Conservation (phyloP, 148 eudicot species). For the Linanthus parryae region DNA sequence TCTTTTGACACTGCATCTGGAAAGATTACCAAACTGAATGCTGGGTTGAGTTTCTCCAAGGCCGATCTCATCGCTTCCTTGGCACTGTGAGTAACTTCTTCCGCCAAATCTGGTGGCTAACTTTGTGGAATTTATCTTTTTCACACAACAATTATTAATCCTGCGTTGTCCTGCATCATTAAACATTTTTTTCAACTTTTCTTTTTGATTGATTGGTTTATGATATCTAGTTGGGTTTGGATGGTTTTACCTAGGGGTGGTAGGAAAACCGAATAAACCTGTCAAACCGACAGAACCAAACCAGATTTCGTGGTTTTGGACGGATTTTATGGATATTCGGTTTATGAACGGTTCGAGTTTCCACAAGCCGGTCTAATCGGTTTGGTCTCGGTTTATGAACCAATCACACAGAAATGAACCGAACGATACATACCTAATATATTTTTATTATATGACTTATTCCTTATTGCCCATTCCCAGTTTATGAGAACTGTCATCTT, state of each 20-base stretch:
- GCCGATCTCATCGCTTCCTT: conserved; percentile 78
- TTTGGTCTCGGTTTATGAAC: too few species aligned
- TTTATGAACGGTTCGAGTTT: too few species aligned
- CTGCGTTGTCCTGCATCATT: not conserved
- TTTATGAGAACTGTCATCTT: too few species aligned
- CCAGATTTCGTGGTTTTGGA: too few species aligned
- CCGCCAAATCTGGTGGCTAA: not conserved
- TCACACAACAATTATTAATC: not conserved
- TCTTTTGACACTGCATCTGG: conserved; percentile 84
- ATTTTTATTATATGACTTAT: too few species aligned
- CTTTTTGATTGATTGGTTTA: conserved; percentile 1
- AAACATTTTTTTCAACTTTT: not conserved
- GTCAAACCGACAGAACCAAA: too few species aligned
- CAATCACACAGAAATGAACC: too few species aligned
- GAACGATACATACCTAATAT: too few species aligned
- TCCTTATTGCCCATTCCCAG: too few species aligned
- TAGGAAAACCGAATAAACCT: not conserved
- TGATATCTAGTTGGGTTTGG: not conserved
- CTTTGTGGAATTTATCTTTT: not conserved
- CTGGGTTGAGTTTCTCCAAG: conserved; percentile 60
- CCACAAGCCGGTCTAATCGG: too few species aligned
- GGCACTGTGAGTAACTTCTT: conserved; percentile 56
- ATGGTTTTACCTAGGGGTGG: not conserved
- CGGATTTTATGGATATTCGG: too few species aligned
- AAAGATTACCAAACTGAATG: conserved; percentile 72